These are phyloP conservation scores for Aspergillus viridinutans DNA, from an alignment of 2,329 filamentous ascomycete genomes.

Conservation along the genomic window DNA sequence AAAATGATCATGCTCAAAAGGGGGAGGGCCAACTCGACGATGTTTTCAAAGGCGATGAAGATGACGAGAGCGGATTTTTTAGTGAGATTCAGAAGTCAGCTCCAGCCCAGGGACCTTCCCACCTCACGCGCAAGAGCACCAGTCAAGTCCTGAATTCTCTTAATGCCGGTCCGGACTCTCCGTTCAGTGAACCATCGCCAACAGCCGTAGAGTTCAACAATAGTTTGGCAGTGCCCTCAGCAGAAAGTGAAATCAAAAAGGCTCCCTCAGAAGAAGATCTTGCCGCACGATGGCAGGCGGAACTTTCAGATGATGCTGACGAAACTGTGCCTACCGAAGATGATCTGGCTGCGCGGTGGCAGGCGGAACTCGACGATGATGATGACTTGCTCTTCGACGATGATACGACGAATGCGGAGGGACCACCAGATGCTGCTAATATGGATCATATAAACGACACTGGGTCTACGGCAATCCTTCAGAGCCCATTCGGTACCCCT, in stretches of 20 bases:
- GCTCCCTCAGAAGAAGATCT: slow-evolving; percentile 55
- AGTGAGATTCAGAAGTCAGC: slow-evolving; percentile 19
- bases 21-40: slow-evolving; percentile 23
- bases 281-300: slow-evolving; percentile 77
- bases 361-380: slow-evolving; percentile 56
- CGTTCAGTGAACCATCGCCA: slow-evolving; percentile 25
- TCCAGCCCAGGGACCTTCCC: slow-evolving; percentile 11
- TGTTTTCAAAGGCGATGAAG: slow-evolving; percentile 36
- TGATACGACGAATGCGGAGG: slow-evolving; percentile 14
- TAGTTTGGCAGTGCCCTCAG: slow-evolving; percentile 18
- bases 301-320: slow-evolving; percentile 46
- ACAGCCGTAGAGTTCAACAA: slow-evolving; percentile 25
- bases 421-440: slow-evolving; percentile 11
- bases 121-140: slow-evolving; percentile 66
- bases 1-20: slow-evolving; percentile 22
- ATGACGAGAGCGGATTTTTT: slow-evolving; percentile 38
- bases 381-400: slow-evolving; percentile 81
- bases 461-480: slow-evolving; percentile 13
- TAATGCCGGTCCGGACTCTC: slow-evolving; percentile 31
- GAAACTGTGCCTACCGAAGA: slow-evolving; percentile 53
- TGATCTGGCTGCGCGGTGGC: slow-evolving; percentile 67
- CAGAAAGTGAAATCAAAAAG: slow-evolving; percentile 17
- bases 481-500: slow-evolving; percentile 26
- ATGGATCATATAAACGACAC: slow-evolving; percentile 19
- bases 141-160: slow-evolving; percentile 59